Percentiles rank a stretch among this genome's conserved stretches.
Evolutionary conservation across 129 eudicot species (phyloP).

Genomic region (Centella asiatica): DNA sequence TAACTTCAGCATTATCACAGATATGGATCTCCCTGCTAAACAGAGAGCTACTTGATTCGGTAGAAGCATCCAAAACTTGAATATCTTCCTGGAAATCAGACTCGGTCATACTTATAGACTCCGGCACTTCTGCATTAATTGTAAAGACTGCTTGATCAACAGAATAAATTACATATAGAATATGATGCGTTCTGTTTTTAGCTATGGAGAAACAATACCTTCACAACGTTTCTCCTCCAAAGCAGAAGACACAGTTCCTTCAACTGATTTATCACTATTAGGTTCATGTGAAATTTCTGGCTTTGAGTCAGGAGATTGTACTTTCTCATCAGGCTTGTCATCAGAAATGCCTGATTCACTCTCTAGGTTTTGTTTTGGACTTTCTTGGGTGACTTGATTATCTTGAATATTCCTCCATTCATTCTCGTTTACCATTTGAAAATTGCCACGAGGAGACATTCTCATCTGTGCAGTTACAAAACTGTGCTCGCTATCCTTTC

Average conservation of each 20-base stretch:
- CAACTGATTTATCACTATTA: constrained; percentile 16
- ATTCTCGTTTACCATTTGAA: background rate
- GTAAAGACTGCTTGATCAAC: constrained; percentile 2
- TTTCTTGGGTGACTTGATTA: background rate
- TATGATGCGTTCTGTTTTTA: background rate
- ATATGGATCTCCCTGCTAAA: constrained; percentile 15
- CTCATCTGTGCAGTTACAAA: constrained; percentile 13
- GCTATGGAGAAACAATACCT: constrained; percentile 30
- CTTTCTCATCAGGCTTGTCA: constrained; percentile 25
- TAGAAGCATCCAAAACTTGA: constrained; percentile 18
- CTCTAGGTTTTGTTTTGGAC: constrained; percentile 16
- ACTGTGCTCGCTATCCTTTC: constrained; percentile 17
- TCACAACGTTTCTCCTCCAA: constrained; percentile 19
- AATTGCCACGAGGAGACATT: constrained; percentile 15
- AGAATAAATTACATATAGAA: background rate
- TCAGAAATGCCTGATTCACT: constrained; percentile 17
- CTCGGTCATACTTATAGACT: constrained; percentile 19
- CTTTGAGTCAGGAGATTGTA: constrained; percentile 7
- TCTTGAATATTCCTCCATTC: background rate
- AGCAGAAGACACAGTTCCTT: constrained; percentile 18
- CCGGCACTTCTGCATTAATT: constrained; percentile 25
- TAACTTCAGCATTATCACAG: constrained; percentile 19
- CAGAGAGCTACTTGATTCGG: constrained; percentile 21
- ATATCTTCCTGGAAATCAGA: constrained; percentile 22
- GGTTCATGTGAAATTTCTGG: constrained; percentile 14